phyloP scores from a whole-genome alignment of 768 basidiomycete species.

The Lenzites betulinus region DNA sequence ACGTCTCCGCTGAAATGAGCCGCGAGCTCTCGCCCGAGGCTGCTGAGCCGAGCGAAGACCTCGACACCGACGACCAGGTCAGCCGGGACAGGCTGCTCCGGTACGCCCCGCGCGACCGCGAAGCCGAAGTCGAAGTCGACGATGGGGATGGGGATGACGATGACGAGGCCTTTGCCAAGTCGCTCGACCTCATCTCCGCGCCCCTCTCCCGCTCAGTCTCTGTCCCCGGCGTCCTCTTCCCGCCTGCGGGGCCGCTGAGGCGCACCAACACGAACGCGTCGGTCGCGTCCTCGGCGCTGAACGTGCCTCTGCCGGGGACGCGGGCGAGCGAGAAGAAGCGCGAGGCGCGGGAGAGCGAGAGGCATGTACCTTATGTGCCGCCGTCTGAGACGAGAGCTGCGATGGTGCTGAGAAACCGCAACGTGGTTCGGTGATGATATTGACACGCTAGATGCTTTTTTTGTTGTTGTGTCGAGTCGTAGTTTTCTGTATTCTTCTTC shows the following conservation, averaged over 20 bases:
- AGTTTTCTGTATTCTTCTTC: too few relatives aligned
- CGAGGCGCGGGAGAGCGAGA: background rate
- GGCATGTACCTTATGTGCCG: conserved; percentile 11
- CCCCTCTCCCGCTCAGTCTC: background rate
- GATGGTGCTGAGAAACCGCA: background rate
- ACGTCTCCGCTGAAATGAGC: background rate
- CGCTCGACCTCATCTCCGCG: background rate
- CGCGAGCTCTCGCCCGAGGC: background rate
- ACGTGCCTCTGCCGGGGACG: conserved; percentile 21
- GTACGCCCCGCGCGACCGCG: background rate
- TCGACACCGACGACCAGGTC: conserved; percentile 26
- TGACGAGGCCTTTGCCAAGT: background rate
- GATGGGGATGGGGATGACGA: too few relatives aligned
- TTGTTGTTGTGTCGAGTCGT: too few relatives aligned
- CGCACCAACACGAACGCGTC: background rate
- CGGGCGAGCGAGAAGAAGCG: conserved; percentile 22
- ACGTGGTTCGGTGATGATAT: too few relatives aligned
- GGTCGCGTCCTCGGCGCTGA: conserved; percentile 8
- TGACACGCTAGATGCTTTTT: too few relatives aligned
- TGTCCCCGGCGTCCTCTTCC: background rate
- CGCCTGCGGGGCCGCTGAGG: background rate
- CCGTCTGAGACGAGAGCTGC: conserved; percentile 21
- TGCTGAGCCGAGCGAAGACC: conserved; percentile 1
- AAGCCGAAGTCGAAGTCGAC: too few relatives aligned
- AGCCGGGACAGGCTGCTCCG: background rate